Percentiles rank a stretch among this genome's conserved stretches.
These are phyloP conservation scores for Aureobasidium sp. DNA, from an alignment of 2,329 filamentous ascomycete genomes.

Conservation along the genomic window DNA sequence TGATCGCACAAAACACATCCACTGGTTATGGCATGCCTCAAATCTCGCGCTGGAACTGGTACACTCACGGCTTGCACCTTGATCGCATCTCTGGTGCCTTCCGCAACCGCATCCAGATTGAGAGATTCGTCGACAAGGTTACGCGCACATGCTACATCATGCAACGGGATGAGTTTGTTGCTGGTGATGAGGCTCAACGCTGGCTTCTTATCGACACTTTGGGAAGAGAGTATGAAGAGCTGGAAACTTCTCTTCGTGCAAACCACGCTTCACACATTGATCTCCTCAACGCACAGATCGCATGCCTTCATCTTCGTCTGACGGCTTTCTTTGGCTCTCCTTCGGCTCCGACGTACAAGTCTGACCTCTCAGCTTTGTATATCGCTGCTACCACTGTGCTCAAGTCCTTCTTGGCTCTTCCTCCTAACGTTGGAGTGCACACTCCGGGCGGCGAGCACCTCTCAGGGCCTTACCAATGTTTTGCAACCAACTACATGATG, in stretches of 20 bases:
- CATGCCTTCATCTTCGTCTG: conserved; percentile 64
- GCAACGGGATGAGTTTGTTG: conserved; percentile 59
- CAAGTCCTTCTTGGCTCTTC: conserved; percentile 57
- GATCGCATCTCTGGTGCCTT: conserved; percentile 51
- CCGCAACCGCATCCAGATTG: conserved; percentile 60
- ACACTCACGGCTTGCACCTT: conserved; percentile 69
- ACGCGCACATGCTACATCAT: conserved; percentile 75
- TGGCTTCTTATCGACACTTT: conserved; percentile 29
- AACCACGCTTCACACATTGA: conserved; percentile 27
- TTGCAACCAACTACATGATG: conserved; percentile 66
- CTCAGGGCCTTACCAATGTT: conserved; percentile 35
- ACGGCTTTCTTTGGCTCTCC: conserved; percentile 76
- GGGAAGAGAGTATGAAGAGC: conserved; percentile 27
- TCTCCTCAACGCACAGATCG: conserved; percentile 60
- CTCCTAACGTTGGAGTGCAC: conserved; percentile 29
- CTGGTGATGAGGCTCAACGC: conserved; percentile 27
- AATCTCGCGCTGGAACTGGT: conserved; percentile 38
- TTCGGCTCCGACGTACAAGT: conserved; percentile 59
- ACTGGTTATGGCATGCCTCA: conserved; percentile 77
- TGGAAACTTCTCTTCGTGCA: conserved; percentile 26
- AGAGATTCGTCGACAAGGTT: conserved; percentile 67
- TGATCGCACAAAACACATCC: conserved; percentile 71
- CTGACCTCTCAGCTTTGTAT: conserved; percentile 69
- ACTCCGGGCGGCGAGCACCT: conserved; percentile 5
- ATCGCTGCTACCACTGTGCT: conserved; percentile 62